Percentiles rank a stretch among this genome's conserved stretches.
phyloP scores from a whole-genome alignment of 2,329 filamentous ascomycete genomes.

The Rhynchosporium graminicola region DNA sequence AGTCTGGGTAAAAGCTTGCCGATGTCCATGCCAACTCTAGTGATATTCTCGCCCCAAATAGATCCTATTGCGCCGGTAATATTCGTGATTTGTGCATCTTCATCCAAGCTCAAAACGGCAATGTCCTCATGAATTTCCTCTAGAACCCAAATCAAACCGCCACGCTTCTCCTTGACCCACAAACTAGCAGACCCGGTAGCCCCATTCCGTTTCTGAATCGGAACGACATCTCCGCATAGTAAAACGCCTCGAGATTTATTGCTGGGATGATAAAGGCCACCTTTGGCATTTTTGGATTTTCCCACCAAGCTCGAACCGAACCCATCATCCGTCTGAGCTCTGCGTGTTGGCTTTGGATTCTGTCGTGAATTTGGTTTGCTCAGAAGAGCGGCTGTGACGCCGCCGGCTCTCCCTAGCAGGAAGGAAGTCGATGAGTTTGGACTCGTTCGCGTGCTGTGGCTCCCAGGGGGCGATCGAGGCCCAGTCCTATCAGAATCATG shows the following conservation, averaged over 20 bases:
- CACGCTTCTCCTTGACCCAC: slow-evolving; percentile 97
- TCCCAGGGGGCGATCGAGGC: slow-evolving; percentile 27
- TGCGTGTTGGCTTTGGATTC: slow-evolving; percentile 48
- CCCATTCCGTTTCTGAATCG: slow-evolving; percentile 94
- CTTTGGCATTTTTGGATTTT: slow-evolving; percentile 50
- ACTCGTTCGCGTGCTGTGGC: slow-evolving; percentile 36
- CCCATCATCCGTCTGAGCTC: slow-evolving; percentile 67
- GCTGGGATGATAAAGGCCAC: slow-evolving; percentile 57
- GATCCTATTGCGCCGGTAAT: slow-evolving; percentile 75
- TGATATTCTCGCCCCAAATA: slow-evolving; percentile 78
- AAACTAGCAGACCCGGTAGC: slow-evolving; percentile 88
- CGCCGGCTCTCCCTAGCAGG: slow-evolving; percentile 68
- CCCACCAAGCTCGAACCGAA: slow-evolving; percentile 49
- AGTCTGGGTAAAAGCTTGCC: slow-evolving; percentile 78
- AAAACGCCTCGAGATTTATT: slow-evolving; percentile 85
- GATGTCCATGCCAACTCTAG: slow-evolving; percentile 71
- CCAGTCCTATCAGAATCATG: slow-evolving; percentile 29
- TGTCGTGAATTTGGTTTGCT: slow-evolving; percentile 68
- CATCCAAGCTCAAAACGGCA: slow-evolving; percentile 73
- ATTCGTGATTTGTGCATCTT: slow-evolving; percentile 71
- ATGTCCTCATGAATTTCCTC: slow-evolving; percentile 98
- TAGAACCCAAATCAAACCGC: slow-evolving; percentile 93
- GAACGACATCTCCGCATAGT: slow-evolving; percentile 95
- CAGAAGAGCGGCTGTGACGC: slow-evolving; percentile 81
- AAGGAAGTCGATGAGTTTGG: slow-evolving; percentile 49